Evolutionary conservation across 2,329 filamentous ascomycete genomes (phyloP), one percentile per base, ranked within the genome.

Genomic region (Ramularia endophylla): DNA sequence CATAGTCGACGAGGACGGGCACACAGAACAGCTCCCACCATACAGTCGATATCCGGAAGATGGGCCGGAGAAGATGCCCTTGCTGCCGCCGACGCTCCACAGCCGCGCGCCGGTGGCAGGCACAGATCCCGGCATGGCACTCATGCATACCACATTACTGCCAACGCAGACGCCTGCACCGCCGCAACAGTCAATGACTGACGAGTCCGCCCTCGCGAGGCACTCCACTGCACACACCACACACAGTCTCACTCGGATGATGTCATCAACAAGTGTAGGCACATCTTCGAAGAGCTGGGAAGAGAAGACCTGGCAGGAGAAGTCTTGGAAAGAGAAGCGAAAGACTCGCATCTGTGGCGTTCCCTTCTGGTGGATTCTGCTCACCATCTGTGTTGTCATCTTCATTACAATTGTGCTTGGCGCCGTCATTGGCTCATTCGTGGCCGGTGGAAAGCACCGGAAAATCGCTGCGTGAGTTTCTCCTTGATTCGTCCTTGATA

Each of bases 31-130:
- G 62, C 69, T 95, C 13, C 90, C 90, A 9, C 90, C 90, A 1
- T 97, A 97, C 60, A 86, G 87, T 11, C 76, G 87, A 61, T 95
- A 94, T 63, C 87, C 89, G 2, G 85, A 94, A 38, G 83, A 87
- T 42, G 58, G 56, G 3, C 57, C 58, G 2, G 55, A 75, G 59
- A 59, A 76, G 63, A 71, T 87, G 76, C 67, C 66, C 8, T 60
- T 68, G 9, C 52, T 71, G 17, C 47, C 52, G 27, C 60, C 60
- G 1, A 54, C 56, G 18, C 44, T 61, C 4, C 58, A 60, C 41
- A 59, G 55, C 38, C 50, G 59, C 37, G 57, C 55, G 20, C 59
- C 59, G 9, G 59, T 62, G 16, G 52, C 51, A 27, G 59, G 59
- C 17, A 54, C 56, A 37, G 58, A 62, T 41, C 59, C 59, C 19